Evolutionary conservation across 2,329 filamentous ascomycete species (phyloP).

Genomic region (Fusarium graminum): DNA sequence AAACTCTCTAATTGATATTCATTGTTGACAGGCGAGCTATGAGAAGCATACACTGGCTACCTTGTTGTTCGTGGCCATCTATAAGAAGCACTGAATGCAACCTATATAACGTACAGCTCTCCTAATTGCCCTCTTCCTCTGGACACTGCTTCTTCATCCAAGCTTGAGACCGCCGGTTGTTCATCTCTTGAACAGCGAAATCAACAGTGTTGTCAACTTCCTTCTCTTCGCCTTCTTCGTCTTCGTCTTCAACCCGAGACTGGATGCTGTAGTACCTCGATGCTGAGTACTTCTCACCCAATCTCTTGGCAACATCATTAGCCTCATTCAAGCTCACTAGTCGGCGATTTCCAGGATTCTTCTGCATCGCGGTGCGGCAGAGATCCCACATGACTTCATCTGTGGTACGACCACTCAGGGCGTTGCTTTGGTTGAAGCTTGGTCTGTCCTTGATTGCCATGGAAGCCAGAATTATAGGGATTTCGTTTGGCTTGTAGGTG

Average conservation of each 20-base stretch:
- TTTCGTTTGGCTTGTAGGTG: conserved; percentile 46
- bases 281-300: conserved; percentile 63
- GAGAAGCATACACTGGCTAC: neutral
- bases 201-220: conserved; percentile 46
- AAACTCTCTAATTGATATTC: neutral
- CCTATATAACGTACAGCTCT: neutral
- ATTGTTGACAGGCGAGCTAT: neutral
- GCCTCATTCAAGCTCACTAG: conserved; percentile 69
- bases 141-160: conserved; percentile 33
- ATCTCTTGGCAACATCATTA: conserved; percentile 68
- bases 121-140: neutral
- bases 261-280: conserved; percentile 56
- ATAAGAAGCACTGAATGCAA: neutral
- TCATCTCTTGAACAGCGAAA: conserved; percentile 50
- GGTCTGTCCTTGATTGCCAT: conserved; percentile 45
- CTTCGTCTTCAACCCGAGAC: conserved; percentile 44
- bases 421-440: conserved; percentile 13
- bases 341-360: conserved; percentile 57
- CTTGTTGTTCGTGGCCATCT: neutral
- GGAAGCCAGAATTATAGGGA: conserved; percentile 46
- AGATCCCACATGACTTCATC: conserved; percentile 53
- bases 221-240: conserved; percentile 36
- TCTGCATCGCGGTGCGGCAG: conserved; percentile 51
- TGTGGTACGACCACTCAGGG: conserved; percentile 12
- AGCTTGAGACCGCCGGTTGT: conserved; percentile 20